A percentile compares a stretch with the other conserved stretches of the same genome.
Evolutionary conservation across 495 filamentous ascomycete species (phyloP).

Genomic region (Aspergillus indologenus): DNA sequence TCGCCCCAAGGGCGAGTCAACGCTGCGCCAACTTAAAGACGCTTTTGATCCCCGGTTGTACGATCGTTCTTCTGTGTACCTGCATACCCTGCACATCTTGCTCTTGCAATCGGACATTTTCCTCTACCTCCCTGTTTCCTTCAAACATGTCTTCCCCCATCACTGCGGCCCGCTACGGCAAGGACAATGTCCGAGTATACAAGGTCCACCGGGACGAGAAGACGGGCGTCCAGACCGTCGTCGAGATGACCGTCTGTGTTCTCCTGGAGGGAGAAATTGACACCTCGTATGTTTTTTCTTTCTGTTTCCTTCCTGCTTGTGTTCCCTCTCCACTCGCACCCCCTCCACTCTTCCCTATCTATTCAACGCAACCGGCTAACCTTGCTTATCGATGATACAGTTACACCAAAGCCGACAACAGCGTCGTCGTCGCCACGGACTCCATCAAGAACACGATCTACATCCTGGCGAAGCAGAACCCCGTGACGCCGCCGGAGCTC

Average conservation of each 20-base stretch:
- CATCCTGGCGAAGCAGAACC: slow-evolving; percentile 89
- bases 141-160: slow-evolving; percentile 37
- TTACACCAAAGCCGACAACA: slow-evolving; percentile 93
- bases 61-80: slow-evolving; percentile 13
- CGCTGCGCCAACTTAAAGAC: slow-evolving; percentile 8
- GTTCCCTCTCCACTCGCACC: no score
- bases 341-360: slow-evolving; percentile 1
- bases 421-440: slow-evolving; percentile 92
- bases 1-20: no score
- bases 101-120: background rate
- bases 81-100: background rate
- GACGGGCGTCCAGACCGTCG: slow-evolving; percentile 75
- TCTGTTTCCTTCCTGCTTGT: no score
- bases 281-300: slow-evolving; percentile 59
- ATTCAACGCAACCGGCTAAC: slow-evolving; percentile 9
- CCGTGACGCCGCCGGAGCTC: slow-evolving; percentile 89
- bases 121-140: background rate
- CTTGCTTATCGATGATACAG: slow-evolving; percentile 35
- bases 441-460: slow-evolving; percentile 98
- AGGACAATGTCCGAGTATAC: slow-evolving; percentile 97
- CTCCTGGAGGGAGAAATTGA: slow-evolving; percentile 90
- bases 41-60: slow-evolving; percentile 20
- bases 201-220: slow-evolving; percentile 81
- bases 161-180: slow-evolving; percentile 79
- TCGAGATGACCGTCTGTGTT: slow-evolving; percentile 91